A percentile compares a stretch with the other conserved stretches of the same genome.
These are phyloP conservation scores for Myochromella boudieri DNA, from an alignment of 768 basidiomycete species.

Conservation along the genomic window DNA sequence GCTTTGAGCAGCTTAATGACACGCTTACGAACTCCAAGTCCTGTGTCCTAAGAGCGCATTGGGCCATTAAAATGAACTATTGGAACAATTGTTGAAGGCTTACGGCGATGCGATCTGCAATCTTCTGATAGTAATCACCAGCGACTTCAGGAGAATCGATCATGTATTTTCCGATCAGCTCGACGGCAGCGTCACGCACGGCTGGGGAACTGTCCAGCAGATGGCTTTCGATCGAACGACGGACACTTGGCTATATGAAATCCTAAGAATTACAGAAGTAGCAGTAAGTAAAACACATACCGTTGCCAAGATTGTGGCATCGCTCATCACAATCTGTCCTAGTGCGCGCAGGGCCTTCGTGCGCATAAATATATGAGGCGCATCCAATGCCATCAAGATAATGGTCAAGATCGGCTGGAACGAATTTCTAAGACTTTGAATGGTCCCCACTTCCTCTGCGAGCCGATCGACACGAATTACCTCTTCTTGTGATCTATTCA, in stretches of 20 bases:
- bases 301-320: slow-evolving; percentile 75
- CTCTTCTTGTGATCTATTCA: slow-evolving; percentile 68
- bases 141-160: slow-evolving; percentile 88
- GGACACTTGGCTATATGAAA: slow-evolving; percentile 63
- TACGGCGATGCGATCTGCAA: slow-evolving; percentile 90
- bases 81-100: slow-evolving; percentile 22
- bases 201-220: slow-evolving; percentile 89
- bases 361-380: slow-evolving; percentile 86
- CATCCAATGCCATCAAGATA: slow-evolving; percentile 78
- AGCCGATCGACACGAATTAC: slow-evolving; percentile 61
- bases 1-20: slow-evolving; percentile 92
- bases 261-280: slow-evolving; percentile 1
- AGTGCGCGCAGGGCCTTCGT: slow-evolving; percentile 92
- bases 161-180: slow-evolving; percentile 97
- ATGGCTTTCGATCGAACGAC: slow-evolving; percentile 85
- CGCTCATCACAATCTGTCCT: slow-evolving; percentile 86
- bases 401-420: slow-evolving; percentile 84
- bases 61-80: neutral
- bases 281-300: slow-evolving; percentile 38
- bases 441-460: slow-evolving; percentile 73
- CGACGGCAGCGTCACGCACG: slow-evolving; percentile 95
- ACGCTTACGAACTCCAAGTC: slow-evolving; percentile 89
- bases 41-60: slow-evolving; percentile 70
- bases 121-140: slow-evolving; percentile 82
- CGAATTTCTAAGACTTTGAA: slow-evolving; percentile 73